Base-by-base conservation (phyloP, 164 flowering plant genomes). In the Pachysandra terminalis region DNA sequence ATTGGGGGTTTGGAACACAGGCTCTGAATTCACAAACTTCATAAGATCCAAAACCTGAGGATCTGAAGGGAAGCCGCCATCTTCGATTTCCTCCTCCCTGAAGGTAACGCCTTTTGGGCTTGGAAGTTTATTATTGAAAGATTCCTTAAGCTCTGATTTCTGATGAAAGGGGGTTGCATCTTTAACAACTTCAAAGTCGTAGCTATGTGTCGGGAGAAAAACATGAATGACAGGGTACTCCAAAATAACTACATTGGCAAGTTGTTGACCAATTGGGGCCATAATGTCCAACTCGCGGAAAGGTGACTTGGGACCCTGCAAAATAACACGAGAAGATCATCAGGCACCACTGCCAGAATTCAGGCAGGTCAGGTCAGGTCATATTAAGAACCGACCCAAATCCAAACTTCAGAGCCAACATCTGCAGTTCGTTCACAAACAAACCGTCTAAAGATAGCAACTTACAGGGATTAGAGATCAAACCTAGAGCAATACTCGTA, bases 161-260 rank as follows among this genome's bases (percentile, higher is more conserved):
- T 40, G 61, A 16, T 64, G 56, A 54, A 27, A 48, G 16, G 71
- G 81, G 24, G 32, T 71, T 21, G 66, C 59, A 60, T 48, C 74
- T 62, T 80, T 82, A 35, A 80, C 58, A 27, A 90, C 80, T 71
- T 87, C 90, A 73, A 89, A 85, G 72, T 87, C 79, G 65, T 25
- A 71, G 40, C n/a, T 72, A 21, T 87, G 81, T 12, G 94, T 81
- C 27, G 96, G 93, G 23, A 90, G 87, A 65, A 75, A 85, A 41
- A 89, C 89, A 75, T 86, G 81, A 68, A 95, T 87, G 5, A 82
- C 81, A 15, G 96, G 98, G 73, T 86, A 87, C 80, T 92, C 96
- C 63, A 94, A 45, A 48, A 94, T 72, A 52, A 76, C 76, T 57
- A 78, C 21, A 68, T 82, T 73, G 25, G 81, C 78, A 21, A 94